Conservation (phyloP, 805 yeast genomes). For the Pichia sporocuriosa region DNA sequence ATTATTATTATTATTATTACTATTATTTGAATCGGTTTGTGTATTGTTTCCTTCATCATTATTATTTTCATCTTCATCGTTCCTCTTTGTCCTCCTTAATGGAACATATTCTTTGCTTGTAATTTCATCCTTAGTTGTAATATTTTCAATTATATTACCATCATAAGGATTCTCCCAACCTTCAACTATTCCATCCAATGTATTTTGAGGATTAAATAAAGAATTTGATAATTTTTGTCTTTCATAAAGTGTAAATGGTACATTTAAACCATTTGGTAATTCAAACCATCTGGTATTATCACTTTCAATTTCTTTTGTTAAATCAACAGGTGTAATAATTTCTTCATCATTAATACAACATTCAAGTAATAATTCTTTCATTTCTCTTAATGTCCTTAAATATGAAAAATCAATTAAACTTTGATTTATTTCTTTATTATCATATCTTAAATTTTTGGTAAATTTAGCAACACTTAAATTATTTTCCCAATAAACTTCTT, state of each 20-base stretch:
- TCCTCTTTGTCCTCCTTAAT: slow-evolving; percentile 48
- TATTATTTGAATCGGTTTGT: slow-evolving; percentile 2
- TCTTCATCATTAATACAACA: slow-evolving; percentile 30
- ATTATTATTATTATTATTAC: slow-evolving; percentile 17
- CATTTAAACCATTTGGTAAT: slow-evolving; percentile 66
- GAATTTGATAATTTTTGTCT: slow-evolving; percentile 64
- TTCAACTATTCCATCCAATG: slow-evolving; percentile 19
- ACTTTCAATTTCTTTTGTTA: slow-evolving; percentile 18
- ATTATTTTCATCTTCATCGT: slow-evolving; percentile 28
- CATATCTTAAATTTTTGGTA: slow-evolving; percentile 22
- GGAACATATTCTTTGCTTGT: slow-evolving; percentile 65
- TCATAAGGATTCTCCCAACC: slow-evolving; percentile 37
- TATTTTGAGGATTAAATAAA: slow-evolving; percentile 54
- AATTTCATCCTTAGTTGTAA: slow-evolving; percentile 25
- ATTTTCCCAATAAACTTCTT: slow-evolving; percentile 25
- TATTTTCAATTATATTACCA: slow-evolving; percentile 42
- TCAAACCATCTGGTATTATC: slow-evolving; percentile 50
- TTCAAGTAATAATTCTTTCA: slow-evolving; percentile 65
- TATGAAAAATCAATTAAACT: slow-evolving; percentile 53
- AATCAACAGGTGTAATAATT: slow-evolving; percentile 22
- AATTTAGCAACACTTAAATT: slow-evolving; percentile 13
- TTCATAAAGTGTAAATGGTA: slow-evolving; percentile 49
- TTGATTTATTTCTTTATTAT: slow-evolving; percentile 29
- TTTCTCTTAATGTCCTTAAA: slow-evolving; percentile 54
- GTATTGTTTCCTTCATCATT: neutral